Percentiles rank a stretch among this genome's conserved stretches.
Evolutionary conservation across 768 basidiomycete species (phyloP).

Genomic region (Rhodotorula toruloides): DNA sequence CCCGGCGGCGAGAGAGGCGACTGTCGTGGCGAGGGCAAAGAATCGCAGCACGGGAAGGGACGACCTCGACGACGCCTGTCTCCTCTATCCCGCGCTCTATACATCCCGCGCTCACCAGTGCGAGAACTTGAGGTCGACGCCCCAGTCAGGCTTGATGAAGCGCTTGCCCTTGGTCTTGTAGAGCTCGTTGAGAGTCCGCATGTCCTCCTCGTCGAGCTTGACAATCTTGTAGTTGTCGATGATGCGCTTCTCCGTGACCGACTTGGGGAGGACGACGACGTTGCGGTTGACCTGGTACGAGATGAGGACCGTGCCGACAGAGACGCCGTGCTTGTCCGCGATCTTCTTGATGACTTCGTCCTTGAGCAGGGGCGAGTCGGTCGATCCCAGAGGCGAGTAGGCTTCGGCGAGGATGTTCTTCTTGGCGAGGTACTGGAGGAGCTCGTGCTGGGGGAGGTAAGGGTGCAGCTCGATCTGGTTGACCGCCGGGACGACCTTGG

Average conservation of each 20-base stretch:
- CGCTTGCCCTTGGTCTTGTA: conserved; percentile 58
- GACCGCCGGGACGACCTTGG: conserved; percentile 57
- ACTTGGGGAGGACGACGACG: conserved; percentile 69
- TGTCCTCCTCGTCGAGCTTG: conserved; percentile 60
- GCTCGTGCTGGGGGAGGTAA: conserved; percentile 60
- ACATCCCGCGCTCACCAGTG: no score
- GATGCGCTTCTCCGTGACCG: conserved; percentile 66
- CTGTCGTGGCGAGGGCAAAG: no score
- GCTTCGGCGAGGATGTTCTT: conserved; percentile 69
- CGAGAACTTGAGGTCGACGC: conserved; percentile 29
- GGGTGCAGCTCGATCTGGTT: conserved; percentile 72
- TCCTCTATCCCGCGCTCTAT: no score
- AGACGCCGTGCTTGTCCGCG: conserved; percentile 59
- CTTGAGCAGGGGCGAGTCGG: conserved; percentile 51
- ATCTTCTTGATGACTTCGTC: conserved; percentile 60
- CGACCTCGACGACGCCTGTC: no score
- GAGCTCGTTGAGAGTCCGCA: conserved; percentile 57
- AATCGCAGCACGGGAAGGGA: no score
- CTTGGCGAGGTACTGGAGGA: conserved; percentile 55
- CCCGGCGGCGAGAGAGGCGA: no score
- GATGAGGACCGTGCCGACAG: conserved; percentile 63
- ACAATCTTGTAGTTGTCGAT: conserved; percentile 59
- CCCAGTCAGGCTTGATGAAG: conserved; percentile 52
- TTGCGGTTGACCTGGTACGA: conserved; percentile 67
- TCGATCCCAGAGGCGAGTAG: conserved; percentile 65